Percentiles rank a stretch among this genome's conserved stretches.
phyloP scores from a whole-genome alignment of 1,139 yeast species.

The Suhomyces choctaworum region DNA sequence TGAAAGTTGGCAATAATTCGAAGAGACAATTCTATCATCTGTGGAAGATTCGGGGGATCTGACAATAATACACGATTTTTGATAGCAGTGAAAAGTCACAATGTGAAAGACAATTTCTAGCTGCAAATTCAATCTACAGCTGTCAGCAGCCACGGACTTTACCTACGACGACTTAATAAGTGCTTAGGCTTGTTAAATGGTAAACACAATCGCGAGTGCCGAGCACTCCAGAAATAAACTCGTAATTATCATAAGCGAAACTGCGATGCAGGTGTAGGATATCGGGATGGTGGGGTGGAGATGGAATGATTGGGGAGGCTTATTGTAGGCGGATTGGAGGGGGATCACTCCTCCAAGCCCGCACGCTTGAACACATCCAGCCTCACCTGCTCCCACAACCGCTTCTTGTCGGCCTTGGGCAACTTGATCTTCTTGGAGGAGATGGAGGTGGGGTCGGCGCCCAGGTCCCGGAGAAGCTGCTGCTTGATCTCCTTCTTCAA shows the following conservation, averaged over 20 bases:
- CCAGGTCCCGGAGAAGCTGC: slow-evolving; percentile 15
- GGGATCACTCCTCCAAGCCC: slow-evolving; percentile 36
- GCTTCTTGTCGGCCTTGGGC: slow-evolving; percentile 44
- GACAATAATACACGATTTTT: too few relatives aligned
- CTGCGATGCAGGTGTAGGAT: not conserved
- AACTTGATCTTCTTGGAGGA: slow-evolving; percentile 33
- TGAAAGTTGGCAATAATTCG: too few relatives aligned
- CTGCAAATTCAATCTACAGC: too few relatives aligned
- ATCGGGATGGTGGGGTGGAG: not conserved
- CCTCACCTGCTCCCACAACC: slow-evolving; percentile 51
- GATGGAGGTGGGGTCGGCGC: slow-evolving; percentile 15
- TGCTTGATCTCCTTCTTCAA: slow-evolving; percentile 27
- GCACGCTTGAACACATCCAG: slow-evolving; percentile 51
- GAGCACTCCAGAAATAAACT: slow-evolving; percentile 8
- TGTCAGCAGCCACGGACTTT: too few relatives aligned
- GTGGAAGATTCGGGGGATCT: too few relatives aligned
- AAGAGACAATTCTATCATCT: too few relatives aligned
- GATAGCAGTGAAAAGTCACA: too few relatives aligned
- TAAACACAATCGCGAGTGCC: slow-evolving; percentile 6
- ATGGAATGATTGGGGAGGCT: not conserved
- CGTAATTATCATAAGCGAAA: slow-evolving; percentile 4
- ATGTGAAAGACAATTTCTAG: too few relatives aligned
- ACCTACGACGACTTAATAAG: not conserved
- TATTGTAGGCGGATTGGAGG: not conserved
- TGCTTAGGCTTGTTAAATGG: slow-evolving; percentile 1